Base-by-base conservation (phyloP, 1,284 basidiomycete species). In the Apiotrichum domesticum region DNA sequence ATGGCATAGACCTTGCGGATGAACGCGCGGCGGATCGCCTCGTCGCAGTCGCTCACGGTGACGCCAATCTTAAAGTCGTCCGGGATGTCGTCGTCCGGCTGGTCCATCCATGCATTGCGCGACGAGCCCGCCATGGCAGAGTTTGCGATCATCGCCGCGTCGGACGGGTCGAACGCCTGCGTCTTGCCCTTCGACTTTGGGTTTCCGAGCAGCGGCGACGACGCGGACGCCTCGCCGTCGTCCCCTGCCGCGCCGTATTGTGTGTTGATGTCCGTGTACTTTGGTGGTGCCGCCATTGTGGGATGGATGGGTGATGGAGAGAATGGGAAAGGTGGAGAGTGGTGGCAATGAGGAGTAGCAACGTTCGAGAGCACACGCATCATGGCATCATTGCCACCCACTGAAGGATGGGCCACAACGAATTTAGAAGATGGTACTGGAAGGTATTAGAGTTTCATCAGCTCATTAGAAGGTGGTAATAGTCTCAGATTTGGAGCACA, bases 21-120 rank as follows among this genome's bases (percentile, higher is more conserved):
- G 63, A 77, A 78, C 0, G 69, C 73, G 52, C 74, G 66, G 45
- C 77, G 66, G 56, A 75, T 77, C 42, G 63, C 66, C 40, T 70
- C 65, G 56, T 75, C 75, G 59, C 75, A 76, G 59, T 76, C 75
- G 7, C 66, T 66, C 37, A 77, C 75, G n/a, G 61, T 65, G 8
- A 75, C 71, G 10, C 74, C 75, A 35, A 75, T 48, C 57, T 76
- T 77, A 66, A 76, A 73, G 55, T 75, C 74, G 51, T 77, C 74
- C 6, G 74, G 67, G 6, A 72, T 49, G 47, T 74, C 73, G 54
- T 73, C 72, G 13, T 66, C 66, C 32, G 66, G 58, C 52, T 72
- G 67, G 58, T 75, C 68, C 61, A 69, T 71, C 73, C 72, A 74
- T 6, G 73, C 72, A 44, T 72, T 71, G 46, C 66, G 60, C 33